A percentile compares a stretch with the other conserved stretches of the same genome.
Conservation (phyloP, 805 yeast genomes). For the Saturnispora zaruensis region DNA sequence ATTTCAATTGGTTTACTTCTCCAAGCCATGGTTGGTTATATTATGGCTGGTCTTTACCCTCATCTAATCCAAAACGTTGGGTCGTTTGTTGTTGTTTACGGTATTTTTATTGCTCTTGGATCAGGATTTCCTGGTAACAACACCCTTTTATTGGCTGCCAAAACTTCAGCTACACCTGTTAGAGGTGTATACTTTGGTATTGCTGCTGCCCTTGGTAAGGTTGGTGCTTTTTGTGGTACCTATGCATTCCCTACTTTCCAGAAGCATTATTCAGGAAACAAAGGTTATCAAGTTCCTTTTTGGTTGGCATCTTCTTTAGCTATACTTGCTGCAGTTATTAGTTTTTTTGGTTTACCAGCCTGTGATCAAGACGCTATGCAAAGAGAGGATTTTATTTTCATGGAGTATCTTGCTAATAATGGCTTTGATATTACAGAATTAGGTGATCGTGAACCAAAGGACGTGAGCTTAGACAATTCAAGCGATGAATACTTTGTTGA, state of each 20-base stretch:
- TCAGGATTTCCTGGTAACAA: conserved; percentile 85
- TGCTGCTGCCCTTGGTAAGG: conserved; percentile 85
- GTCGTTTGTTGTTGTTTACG: conserved; percentile 77
- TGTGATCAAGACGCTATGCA: conserved; percentile 78
- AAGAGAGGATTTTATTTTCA: conserved; percentile 65
- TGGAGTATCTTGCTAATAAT: conserved; percentile 52
- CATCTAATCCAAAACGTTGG: conserved; percentile 53
- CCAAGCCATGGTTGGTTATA: conserved; percentile 74
- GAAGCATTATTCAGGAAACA: conserved; percentile 46
- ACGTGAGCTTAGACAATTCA: not conserved
- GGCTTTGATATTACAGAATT: conserved; percentile 64
- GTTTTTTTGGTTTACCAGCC: conserved; percentile 66
- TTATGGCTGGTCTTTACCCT: conserved; percentile 68
- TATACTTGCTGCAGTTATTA: conserved; percentile 58
- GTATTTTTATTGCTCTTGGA: conserved; percentile 79
- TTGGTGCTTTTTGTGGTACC: conserved; percentile 89
- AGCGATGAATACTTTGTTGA: conserved; percentile 3
- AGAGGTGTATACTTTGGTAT: conserved; percentile 88
- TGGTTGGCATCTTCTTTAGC: conserved; percentile 76
- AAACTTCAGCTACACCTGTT: conserved; percentile 76
- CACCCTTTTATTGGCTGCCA: conserved; percentile 79
- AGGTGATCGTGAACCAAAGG: conserved; percentile 31
- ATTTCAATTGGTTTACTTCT: conserved; percentile 55
- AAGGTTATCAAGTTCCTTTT: conserved; percentile 69
- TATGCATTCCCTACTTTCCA: conserved; percentile 80